Evolutionary conservation across 495 filamentous ascomycete species (phyloP).

Genomic region (Neurospora hispaniola): DNA sequence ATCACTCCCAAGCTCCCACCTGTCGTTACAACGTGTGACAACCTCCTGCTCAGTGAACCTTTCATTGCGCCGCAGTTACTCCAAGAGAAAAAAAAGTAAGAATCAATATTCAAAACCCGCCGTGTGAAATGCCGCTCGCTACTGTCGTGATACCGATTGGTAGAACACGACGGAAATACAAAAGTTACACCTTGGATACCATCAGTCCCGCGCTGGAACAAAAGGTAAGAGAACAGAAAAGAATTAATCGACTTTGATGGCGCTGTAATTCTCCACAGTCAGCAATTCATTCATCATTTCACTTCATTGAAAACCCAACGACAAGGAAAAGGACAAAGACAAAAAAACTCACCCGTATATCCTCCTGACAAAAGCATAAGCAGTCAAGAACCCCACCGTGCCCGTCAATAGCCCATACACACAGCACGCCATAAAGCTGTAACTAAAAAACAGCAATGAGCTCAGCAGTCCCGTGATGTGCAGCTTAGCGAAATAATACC

Average conservation of each 20-base stretch:
- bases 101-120: background rate
- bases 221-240: background rate
- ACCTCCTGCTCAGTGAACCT: background rate
- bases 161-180: background rate
- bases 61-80: background rate
- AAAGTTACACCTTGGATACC: background rate
- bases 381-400: slow-evolving; percentile 79
- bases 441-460: slow-evolving; percentile 77
- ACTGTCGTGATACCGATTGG: background rate
- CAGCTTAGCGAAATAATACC: slow-evolving; percentile 77
- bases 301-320: background rate
- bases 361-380: slow-evolving; percentile 79
- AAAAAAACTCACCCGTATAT: slow-evolving; percentile 63
- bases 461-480: slow-evolving; percentile 77
- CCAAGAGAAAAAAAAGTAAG: background rate
- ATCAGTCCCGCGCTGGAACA: background rate
- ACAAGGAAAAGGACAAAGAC: background rate
- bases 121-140: background rate
- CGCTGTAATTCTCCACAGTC: background rate
- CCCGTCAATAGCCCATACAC: slow-evolving; percentile 79
- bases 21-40: background rate
- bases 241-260: slow-evolving; percentile 9
- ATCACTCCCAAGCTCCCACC: background rate
- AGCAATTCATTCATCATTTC: background rate
- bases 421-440: slow-evolving; percentile 65